A percentile compares a stretch with the other conserved stretches of the same genome.
Conservation (phyloP, 2,329 filamentous ascomycete species). For the Aspergillus carbonarius region DNA sequence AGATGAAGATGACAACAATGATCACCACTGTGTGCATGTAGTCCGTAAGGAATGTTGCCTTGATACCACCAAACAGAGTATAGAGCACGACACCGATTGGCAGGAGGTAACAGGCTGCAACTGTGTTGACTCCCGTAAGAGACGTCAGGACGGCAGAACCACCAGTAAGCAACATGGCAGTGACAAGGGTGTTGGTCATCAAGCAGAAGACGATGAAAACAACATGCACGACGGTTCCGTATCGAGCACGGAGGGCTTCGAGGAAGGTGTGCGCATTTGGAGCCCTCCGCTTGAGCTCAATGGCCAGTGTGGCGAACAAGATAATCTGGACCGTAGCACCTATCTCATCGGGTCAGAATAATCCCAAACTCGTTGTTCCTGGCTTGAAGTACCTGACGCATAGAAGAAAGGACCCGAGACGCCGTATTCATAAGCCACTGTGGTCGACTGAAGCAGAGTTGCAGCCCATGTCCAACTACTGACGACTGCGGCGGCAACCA, state of each 20-base stretch:
- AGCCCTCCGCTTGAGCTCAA: slow-evolving; percentile 81
- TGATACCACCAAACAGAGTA: slow-evolving; percentile 73
- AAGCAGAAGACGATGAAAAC: slow-evolving; percentile 81
- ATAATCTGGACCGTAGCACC: slow-evolving; percentile 84
- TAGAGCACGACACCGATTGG: slow-evolving; percentile 80
- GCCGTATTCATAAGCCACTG: slow-evolving; percentile 79
- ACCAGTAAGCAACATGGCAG: slow-evolving; percentile 83
- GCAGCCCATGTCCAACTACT: slow-evolving; percentile 93
- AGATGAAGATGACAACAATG: slow-evolving; percentile 80
- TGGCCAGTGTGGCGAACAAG: slow-evolving; percentile 85
- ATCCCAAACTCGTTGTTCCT: slow-evolving; percentile 42
- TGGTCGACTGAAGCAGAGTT: slow-evolving; percentile 73
- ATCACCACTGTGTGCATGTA: slow-evolving; percentile 76
- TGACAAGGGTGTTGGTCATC: slow-evolving; percentile 83
- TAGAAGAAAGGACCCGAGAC: slow-evolving; percentile 67
- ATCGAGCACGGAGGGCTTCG: slow-evolving; percentile 78
- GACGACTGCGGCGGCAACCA: slow-evolving; percentile 86
- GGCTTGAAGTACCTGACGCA: slow-evolving; percentile 53
- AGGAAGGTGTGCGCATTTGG: slow-evolving; percentile 85
- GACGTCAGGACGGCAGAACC: slow-evolving; percentile 72
- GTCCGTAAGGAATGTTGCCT: slow-evolving; percentile 82
- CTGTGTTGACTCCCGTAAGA: slow-evolving; percentile 71
- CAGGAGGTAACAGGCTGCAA: slow-evolving; percentile 79
- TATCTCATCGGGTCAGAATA: slow-evolving; percentile 30
- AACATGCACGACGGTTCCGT: slow-evolving; percentile 69